Evolutionary conservation across 2,329 filamentous ascomycete genomes (phyloP).

Genomic region (Diplodia sapinea): DNA sequence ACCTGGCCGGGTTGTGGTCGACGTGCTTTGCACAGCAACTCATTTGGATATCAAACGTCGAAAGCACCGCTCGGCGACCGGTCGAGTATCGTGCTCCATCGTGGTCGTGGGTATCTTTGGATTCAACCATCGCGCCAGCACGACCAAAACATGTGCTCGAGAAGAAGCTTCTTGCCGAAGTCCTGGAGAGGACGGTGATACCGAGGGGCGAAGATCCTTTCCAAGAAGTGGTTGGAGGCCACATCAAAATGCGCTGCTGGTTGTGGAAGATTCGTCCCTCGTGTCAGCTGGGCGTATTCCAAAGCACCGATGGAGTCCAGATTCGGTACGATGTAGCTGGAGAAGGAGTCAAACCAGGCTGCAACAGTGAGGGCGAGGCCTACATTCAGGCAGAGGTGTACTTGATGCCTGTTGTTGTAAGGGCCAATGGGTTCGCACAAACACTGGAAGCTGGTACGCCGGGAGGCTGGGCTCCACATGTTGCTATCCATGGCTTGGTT

Average conservation of each 20-base stretch:
- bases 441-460: too few species aligned
- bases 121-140: too few species aligned
- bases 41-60: neutral
- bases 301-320: too few species aligned
- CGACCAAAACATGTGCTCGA: neutral
- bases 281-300: neutral
- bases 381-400: too few species aligned
- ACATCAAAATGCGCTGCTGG: neutral
- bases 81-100: neutral
- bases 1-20: neutral
- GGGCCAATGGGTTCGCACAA: too few species aligned
- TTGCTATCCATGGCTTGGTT: too few species aligned
- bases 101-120: neutral
- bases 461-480: too few species aligned
- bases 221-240: neutral
- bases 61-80: too few species aligned
- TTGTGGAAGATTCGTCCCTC: neutral
- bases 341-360: too few species aligned
- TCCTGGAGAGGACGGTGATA: neutral
- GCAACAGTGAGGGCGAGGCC: too few species aligned
- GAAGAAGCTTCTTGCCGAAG: neutral
- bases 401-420: too few species aligned
- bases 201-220: neutral
- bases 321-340: too few species aligned
- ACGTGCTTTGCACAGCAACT: neutral